Percentiles rank a stretch among this genome's conserved stretches.
Evolutionary conservation across 2,329 filamentous ascomycete species (phyloP).

Genomic region (Cordyceps farinosa): DNA sequence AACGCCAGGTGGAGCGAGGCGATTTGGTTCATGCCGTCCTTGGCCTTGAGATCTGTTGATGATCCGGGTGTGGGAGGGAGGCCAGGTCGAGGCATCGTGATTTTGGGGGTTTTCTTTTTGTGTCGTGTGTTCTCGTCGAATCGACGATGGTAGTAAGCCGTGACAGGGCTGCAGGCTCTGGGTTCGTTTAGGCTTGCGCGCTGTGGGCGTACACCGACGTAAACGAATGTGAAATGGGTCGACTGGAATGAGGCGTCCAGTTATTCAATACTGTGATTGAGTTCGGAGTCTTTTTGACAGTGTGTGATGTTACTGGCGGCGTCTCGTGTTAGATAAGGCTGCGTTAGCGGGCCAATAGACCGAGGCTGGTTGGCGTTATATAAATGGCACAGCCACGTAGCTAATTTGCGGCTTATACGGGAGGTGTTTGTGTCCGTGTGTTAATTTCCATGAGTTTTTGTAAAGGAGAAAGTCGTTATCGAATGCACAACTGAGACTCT

Average conservation of each 20-base stretch:
- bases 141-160: not conserved
- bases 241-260: not conserved
- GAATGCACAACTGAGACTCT: not conserved
- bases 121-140: conserved; percentile 1
- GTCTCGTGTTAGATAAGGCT: conserved; percentile 4
- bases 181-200: not conserved
- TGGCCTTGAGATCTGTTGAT: conserved; percentile 73
- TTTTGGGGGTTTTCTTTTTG: not conserved
- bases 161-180: not conserved
- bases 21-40: conserved; percentile 61
- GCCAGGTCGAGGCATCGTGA: conserved; percentile 60
- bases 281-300: not conserved
- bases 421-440: not conserved
- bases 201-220: not conserved
- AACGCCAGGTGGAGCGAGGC: conserved; percentile 64
- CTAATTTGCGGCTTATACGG: not conserved
- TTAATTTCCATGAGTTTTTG: not conserved
- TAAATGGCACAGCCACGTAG: not conserved
- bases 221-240: not conserved
- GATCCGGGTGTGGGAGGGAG: conserved; percentile 75
- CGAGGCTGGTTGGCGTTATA: not conserved
- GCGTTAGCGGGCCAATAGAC: not conserved
- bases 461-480: not conserved
- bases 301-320: not conserved
- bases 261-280: not conserved